These are phyloP conservation scores for Coprinellus micaceus DNA, from an alignment of 768 basidiomycete genomes.

Conservation along the genomic window DNA sequence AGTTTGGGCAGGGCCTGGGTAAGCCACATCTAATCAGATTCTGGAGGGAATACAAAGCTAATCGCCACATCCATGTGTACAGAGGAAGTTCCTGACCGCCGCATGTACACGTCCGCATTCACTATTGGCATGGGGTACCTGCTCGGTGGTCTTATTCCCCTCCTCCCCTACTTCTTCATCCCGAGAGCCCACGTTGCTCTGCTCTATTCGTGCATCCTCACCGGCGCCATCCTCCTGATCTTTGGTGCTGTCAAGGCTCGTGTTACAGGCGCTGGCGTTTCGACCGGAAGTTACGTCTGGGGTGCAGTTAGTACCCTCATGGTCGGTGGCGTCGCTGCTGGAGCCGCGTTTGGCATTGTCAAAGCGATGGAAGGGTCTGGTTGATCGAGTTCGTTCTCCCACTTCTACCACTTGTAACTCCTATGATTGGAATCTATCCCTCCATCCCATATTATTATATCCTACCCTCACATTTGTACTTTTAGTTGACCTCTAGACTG, in stretches of 20 bases:
- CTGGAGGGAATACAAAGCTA: too few relatives aligned
- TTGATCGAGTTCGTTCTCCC: too few relatives aligned
- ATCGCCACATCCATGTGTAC: too few relatives aligned
- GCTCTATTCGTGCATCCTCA: conserved; percentile 73
- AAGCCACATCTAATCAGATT: conserved; percentile 22
- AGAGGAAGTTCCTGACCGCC: conserved; percentile 86
- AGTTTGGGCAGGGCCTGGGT: conserved; percentile 94
- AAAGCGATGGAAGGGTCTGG: conserved; percentile 38
- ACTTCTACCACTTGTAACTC: neutral
- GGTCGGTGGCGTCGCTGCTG: conserved; percentile 90
- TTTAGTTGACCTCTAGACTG: neutral
- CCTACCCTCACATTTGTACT: too few relatives aligned
- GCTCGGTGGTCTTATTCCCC: conserved; percentile 87
- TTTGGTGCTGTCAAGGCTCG: conserved; percentile 92
- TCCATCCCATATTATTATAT: too few relatives aligned
- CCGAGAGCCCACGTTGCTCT: conserved; percentile 62
- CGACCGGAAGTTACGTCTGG: conserved; percentile 70
- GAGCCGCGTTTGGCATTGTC: conserved; percentile 55
- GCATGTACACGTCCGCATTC: conserved; percentile 87
- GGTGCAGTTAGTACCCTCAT: conserved; percentile 83
- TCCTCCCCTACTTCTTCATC: conserved; percentile 91
- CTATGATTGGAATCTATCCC: neutral
- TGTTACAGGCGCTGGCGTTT: conserved; percentile 75
- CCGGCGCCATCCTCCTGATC: conserved; percentile 78
- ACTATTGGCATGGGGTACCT: conserved; percentile 96